phyloP scores from a whole-genome alignment of 441 rosid genomes.

The Corymbia calophylla region DNA sequence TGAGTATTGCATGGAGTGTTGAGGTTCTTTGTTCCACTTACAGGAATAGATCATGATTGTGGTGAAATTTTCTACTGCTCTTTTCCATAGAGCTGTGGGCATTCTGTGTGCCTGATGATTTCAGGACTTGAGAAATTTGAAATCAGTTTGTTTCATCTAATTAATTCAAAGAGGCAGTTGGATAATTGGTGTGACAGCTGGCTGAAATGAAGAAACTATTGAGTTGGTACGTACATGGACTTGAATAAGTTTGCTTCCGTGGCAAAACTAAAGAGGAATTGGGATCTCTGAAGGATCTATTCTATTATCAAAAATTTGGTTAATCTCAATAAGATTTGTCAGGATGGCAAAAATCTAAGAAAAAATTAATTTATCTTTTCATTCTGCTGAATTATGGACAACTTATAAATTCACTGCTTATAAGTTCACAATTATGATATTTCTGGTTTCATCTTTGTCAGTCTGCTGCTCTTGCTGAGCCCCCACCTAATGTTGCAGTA shows the following conservation, averaged over 20 bases:
- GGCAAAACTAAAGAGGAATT: neutral
- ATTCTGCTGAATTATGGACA: neutral
- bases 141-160: neutral
- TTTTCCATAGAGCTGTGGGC: neutral
- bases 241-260: neutral
- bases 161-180: neutral
- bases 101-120: neutral
- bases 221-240: neutral
- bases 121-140: neutral
- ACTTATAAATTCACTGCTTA: neutral
- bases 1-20: constrained; percentile 20
- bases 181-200: neutral
- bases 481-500: constrained; percentile 16
- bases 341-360: neutral
- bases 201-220: neutral
- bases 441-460: constrained; percentile 6
- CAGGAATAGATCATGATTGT: neutral
- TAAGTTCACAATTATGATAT: neutral
- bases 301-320: neutral
- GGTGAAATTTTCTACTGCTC: neutral
- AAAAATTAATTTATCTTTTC: neutral
- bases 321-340: neutral
- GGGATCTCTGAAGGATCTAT: neutral
- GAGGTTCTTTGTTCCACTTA: neutral
- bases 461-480: constrained; percentile 34